phyloP scores from a whole-genome alignment of 805 yeast species.

The baker's yeast (Saccharomyces cerevisiae) region DNA sequence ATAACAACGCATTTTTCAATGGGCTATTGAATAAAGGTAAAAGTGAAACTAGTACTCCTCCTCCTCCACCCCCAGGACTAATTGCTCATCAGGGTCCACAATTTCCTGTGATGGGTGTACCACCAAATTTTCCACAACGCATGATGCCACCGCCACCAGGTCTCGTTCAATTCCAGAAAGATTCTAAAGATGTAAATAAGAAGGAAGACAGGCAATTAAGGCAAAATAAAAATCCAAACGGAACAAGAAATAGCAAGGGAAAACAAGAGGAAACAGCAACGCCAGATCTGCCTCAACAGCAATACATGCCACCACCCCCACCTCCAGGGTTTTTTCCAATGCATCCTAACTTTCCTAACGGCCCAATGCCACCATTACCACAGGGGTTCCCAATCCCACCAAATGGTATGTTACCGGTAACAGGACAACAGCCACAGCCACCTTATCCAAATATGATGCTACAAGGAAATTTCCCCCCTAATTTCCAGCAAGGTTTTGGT shows the following conservation, averaged over 20 bases:
- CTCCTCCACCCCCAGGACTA: constrained; percentile 10
- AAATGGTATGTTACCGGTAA: not conserved
- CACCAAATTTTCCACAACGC: constrained; percentile 16
- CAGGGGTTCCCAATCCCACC: not conserved
- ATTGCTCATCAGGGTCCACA: constrained; percentile 9
- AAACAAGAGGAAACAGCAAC: not conserved
- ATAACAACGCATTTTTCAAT: constrained; percentile 26
- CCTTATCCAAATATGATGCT: not conserved
- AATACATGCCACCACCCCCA: not conserved
- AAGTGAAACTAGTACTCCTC: constrained; percentile 2
- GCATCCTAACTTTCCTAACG: not conserved
- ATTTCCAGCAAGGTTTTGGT: not conserved
- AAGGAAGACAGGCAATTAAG: not conserved
- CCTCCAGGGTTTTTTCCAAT: not conserved
- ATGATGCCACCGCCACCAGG: constrained; percentile 12
- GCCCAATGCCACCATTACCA: not conserved
- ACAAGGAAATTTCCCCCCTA: not conserved
- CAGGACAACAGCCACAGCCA: not conserved
- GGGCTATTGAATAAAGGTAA: constrained; percentile 26
- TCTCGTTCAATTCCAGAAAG: not conserved
- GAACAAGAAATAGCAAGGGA: not conserved
- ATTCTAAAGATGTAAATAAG: not conserved
- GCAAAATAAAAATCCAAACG: not conserved
- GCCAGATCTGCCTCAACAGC: not conserved
- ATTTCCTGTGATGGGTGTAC: constrained; percentile 5